A percentile compares a stretch with the other conserved stretches of the same genome.
Evolutionary conservation across 495 filamentous ascomycete genomes (phyloP).

Genomic region (Penicillium angulare): DNA sequence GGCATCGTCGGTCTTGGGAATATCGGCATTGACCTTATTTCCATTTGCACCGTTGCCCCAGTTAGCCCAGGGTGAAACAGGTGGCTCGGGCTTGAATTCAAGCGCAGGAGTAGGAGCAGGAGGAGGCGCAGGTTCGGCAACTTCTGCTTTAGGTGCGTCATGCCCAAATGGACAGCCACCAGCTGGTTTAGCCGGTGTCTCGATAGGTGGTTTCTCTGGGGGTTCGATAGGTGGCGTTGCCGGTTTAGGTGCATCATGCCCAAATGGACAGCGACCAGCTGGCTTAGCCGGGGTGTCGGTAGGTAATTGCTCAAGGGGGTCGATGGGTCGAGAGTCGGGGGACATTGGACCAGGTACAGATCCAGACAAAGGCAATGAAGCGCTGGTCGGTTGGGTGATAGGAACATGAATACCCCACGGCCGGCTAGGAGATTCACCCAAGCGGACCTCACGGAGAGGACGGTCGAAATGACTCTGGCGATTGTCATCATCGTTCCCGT

Average conservation of each 20-base stretch:
- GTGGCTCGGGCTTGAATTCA: background rate
- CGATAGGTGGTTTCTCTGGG: conserved; percentile 6
- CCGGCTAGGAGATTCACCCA: conserved; percentile 85
- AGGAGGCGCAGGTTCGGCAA: background rate
- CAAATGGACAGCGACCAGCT: conserved; percentile 50
- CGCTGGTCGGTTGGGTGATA: conserved; percentile 36
- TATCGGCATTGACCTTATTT: conserved; percentile 2
- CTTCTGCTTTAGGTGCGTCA: conserved; percentile 27
- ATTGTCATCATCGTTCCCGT: conserved; percentile 25
- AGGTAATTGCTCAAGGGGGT: conserved; percentile 6
- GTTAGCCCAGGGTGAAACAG: conserved; percentile 5
- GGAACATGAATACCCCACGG: conserved; percentile 90
- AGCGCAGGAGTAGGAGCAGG: background rate
- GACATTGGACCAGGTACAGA: conserved; percentile 20
- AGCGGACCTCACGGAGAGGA: conserved; percentile 73
- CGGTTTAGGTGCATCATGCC: conserved; percentile 36
- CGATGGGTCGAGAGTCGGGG: conserved; percentile 11
- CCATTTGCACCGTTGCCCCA: conserved; percentile 12
- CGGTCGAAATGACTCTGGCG: conserved; percentile 70
- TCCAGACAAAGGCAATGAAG: conserved; percentile 24
- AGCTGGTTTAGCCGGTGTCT: conserved; percentile 21
- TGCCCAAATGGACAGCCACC: conserved; percentile 54
- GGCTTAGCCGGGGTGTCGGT: conserved; percentile 20
- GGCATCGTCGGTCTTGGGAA: conserved; percentile 14
- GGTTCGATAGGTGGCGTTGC: conserved; percentile 10